Conservation (phyloP, 345 rosid genomes). For the Hevea brasiliensis region DNA sequence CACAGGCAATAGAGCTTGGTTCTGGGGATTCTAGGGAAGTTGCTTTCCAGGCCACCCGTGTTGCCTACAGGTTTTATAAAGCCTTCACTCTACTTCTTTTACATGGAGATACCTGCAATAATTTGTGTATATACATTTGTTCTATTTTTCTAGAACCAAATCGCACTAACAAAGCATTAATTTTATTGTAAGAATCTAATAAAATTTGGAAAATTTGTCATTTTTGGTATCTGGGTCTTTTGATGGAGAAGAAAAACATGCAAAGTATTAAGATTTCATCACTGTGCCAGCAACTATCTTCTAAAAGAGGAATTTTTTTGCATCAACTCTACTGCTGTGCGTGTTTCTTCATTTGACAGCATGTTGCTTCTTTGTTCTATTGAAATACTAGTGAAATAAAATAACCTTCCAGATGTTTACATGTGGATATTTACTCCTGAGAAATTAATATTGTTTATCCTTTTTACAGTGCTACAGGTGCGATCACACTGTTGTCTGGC, state of each 20-base stretch:
- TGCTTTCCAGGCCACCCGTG: conserved; percentile 75
- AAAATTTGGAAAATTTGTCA: not conserved
- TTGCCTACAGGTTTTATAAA: conserved; percentile 77
- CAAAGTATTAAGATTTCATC: not conserved
- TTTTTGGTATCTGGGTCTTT: not conserved
- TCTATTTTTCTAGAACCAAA: conserved; percentile 1
- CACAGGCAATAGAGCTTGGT: conserved; percentile 84
- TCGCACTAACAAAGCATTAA: not conserved
- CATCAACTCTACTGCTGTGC: not conserved
- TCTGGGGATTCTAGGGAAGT: conserved; percentile 80
- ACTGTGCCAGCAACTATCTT: not conserved
- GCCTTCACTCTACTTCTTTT: conserved; percentile 10
- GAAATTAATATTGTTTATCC: conserved; percentile 24
- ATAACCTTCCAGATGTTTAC: not conserved
- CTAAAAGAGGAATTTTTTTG: not conserved
- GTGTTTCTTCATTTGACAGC: conserved; percentile 2
- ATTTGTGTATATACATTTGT: not conserved
- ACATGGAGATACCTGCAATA: not conserved
- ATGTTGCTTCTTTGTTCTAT: not conserved
- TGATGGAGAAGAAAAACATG: not conserved
- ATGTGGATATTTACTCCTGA: not conserved
- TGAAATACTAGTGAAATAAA: not conserved
- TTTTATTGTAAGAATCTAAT: not conserved
- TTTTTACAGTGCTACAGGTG: conserved; percentile 68
- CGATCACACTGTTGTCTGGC: conserved; percentile 64